phyloP scores from a whole-genome alignment of 1,284 basidiomycete genomes.

The Anthracocystis walkeri region DNA sequence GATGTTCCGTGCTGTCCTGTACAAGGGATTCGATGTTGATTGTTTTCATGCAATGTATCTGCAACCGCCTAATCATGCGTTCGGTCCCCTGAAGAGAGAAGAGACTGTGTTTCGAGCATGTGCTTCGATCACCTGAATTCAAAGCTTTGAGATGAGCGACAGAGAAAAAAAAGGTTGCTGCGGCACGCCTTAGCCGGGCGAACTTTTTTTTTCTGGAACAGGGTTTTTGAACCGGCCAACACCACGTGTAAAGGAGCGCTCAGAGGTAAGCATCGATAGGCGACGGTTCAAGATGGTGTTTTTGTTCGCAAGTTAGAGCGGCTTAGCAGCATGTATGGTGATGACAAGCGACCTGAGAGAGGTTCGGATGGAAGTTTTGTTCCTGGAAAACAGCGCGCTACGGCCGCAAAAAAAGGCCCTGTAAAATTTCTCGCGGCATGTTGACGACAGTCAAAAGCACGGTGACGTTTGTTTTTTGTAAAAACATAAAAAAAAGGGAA shows the following conservation, averaged over 20 bases:
- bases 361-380: slow-evolving; percentile 4
- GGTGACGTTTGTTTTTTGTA: slow-evolving; percentile 28
- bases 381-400: too few species aligned
- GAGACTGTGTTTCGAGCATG: background rate
- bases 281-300: slow-evolving; percentile 4
- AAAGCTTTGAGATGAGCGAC: background rate
- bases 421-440: slow-evolving; percentile 9
- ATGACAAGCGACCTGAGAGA: background rate
- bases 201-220: background rate
- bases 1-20: background rate
- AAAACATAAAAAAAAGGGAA: slow-evolving; percentile 5
- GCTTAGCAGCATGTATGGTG: background rate
- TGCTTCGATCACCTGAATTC: background rate
- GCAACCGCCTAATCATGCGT: background rate
- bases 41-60: background rate
- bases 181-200: slow-evolving; percentile 26
- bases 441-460: slow-evolving; percentile 36
- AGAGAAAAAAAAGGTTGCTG: slow-evolving; percentile 12
- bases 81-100: background rate
- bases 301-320: too few species aligned
- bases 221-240: background rate
- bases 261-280: background rate
- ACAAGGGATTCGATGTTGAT: too few species aligned
- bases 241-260: slow-evolving; percentile 13
- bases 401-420: background rate